These are phyloP conservation scores for Thielaviopsis euricoi DNA, from an alignment of 2,329 filamentous ascomycete genomes.

Conservation along the genomic window DNA sequence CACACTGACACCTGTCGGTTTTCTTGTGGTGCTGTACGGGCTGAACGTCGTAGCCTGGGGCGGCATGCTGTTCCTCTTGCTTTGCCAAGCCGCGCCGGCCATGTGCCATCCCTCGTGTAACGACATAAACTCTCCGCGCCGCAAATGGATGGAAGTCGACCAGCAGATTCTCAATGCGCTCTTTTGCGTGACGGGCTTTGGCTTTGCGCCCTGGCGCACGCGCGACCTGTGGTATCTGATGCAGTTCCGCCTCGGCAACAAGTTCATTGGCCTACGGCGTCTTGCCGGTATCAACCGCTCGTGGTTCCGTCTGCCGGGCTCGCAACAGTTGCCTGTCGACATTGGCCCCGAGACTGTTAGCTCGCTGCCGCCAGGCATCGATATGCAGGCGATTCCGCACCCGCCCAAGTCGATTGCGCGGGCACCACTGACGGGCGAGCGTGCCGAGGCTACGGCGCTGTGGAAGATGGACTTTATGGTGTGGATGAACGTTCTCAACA, in stretches of 20 bases:
- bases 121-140: conserved; percentile 57
- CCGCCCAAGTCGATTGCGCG: conserved; percentile 47
- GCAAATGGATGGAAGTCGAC: conserved; percentile 72
- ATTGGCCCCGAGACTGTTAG: conserved; percentile 37
- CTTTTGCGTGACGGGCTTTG: conserved; percentile 78
- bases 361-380: conserved; percentile 21
- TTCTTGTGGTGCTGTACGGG: conserved; percentile 62
- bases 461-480: conserved; percentile 73
- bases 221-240: conserved; percentile 62
- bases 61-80: conserved; percentile 74
- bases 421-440: conserved; percentile 52
- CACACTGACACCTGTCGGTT: conserved; percentile 57
- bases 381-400: conserved; percentile 33
- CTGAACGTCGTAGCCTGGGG: conserved; percentile 80
- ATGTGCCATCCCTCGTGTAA: conserved; percentile 60
- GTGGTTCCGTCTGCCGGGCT: conserved; percentile 61
- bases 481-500: conserved; percentile 66
- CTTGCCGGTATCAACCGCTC: conserved; percentile 57
- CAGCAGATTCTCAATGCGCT: conserved; percentile 55
- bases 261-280: conserved; percentile 41
- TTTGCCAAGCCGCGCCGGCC: conserved; percentile 56
- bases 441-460: conserved; percentile 46
- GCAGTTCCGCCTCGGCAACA: conserved; percentile 39
- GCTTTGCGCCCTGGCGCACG: conserved; percentile 70
- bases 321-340: conserved; percentile 36